These are phyloP conservation scores for Aspergillus taichungensis DNA, from an alignment of 495 filamentous ascomycete species.

Conservation along the genomic window DNA sequence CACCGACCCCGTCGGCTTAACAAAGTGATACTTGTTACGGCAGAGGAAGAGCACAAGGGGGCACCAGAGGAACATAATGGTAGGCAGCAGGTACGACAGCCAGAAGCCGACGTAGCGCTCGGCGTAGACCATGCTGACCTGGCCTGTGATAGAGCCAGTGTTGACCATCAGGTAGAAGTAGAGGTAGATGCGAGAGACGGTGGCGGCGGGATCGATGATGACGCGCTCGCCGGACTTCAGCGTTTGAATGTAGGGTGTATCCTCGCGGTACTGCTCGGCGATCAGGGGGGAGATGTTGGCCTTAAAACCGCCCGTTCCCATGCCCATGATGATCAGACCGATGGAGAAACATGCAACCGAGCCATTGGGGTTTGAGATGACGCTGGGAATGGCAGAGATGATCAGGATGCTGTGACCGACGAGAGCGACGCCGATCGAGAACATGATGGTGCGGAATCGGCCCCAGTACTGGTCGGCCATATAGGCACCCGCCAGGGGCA, in stretches of 20 bases:
- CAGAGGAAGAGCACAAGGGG: conserved; percentile 56
- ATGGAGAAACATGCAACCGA: conserved; percentile 51
- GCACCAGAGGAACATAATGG: conserved; percentile 45
- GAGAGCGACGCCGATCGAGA: conserved; percentile 47
- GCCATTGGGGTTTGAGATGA: conserved; percentile 44
- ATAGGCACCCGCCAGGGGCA: conserved; percentile 60
- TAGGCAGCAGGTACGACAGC: conserved; percentile 54
- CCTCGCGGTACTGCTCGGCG: conserved; percentile 42
- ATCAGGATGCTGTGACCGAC: conserved; percentile 56
- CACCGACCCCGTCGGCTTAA: conserved; percentile 55
- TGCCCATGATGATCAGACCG: conserved; percentile 49
- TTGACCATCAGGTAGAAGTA: conserved; percentile 57
- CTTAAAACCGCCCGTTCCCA: conserved; percentile 52
- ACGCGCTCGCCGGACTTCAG: conserved; percentile 50
- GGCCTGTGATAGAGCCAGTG: conserved; percentile 47
- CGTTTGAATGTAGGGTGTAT: conserved; percentile 34
- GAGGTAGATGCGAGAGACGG: conserved; percentile 33
- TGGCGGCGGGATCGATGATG: conserved; percentile 61
- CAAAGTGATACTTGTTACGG: conserved; percentile 48
- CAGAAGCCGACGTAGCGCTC: conserved; percentile 73
- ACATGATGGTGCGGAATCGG: conserved; percentile 57
- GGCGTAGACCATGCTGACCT: conserved; percentile 49
- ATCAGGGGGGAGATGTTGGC: conserved; percentile 55
- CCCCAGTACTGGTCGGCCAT: conserved; percentile 64
- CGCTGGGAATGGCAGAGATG: conserved; percentile 48